A percentile compares a stretch with the other conserved stretches of the same genome.
Evolutionary conservation across 768 basidiomycete genomes (phyloP).

Genomic region (Trametes meyenii): DNA sequence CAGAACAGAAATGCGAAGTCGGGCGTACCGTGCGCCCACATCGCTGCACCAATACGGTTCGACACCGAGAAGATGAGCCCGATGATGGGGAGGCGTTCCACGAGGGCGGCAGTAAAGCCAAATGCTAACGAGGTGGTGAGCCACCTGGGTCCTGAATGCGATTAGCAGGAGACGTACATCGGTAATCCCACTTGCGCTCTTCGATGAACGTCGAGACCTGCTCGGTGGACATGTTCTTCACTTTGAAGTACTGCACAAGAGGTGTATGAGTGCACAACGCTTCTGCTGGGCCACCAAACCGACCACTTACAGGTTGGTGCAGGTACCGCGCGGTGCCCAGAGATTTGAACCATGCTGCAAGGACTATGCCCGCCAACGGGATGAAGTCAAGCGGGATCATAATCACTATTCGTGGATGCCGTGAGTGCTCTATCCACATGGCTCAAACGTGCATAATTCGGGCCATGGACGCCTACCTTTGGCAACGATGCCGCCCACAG

Average conservation of each 20-base stretch:
- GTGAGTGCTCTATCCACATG: slow-evolving; percentile 45
- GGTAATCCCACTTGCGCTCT: slow-evolving; percentile 89
- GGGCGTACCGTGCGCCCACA: slow-evolving; percentile 83
- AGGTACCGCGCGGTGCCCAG: slow-evolving; percentile 67
- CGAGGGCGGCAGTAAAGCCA: slow-evolving; percentile 80
- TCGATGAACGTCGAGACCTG: slow-evolving; percentile 80
- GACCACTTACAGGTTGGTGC: slow-evolving; percentile 60
- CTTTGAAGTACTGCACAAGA: slow-evolving; percentile 66
- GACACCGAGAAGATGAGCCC: slow-evolving; percentile 84
- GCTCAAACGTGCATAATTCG: slow-evolving; percentile 39
- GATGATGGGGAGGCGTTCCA: slow-evolving; percentile 81
- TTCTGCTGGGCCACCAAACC: background rate
- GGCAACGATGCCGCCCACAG: slow-evolving; percentile 21
- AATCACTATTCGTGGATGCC: slow-evolving; percentile 44
- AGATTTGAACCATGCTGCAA: slow-evolving; percentile 67
- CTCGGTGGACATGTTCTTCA: slow-evolving; percentile 77
- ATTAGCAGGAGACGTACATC: slow-evolving; percentile 46
- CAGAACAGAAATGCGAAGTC: background rate
- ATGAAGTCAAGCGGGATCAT: slow-evolving; percentile 61
- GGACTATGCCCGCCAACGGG: slow-evolving; percentile 65
- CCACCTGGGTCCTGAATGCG: background rate
- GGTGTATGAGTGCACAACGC: background rate
- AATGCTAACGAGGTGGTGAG: slow-evolving; percentile 53
- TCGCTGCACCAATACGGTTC: slow-evolving; percentile 88
- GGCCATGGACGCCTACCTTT: slow-evolving; percentile 13